Evolutionary conservation across 495 filamentous ascomycete genomes (phyloP), one percentile per base, ranked within the genome.

Genomic region (Baudoinia panamericana): DNA sequence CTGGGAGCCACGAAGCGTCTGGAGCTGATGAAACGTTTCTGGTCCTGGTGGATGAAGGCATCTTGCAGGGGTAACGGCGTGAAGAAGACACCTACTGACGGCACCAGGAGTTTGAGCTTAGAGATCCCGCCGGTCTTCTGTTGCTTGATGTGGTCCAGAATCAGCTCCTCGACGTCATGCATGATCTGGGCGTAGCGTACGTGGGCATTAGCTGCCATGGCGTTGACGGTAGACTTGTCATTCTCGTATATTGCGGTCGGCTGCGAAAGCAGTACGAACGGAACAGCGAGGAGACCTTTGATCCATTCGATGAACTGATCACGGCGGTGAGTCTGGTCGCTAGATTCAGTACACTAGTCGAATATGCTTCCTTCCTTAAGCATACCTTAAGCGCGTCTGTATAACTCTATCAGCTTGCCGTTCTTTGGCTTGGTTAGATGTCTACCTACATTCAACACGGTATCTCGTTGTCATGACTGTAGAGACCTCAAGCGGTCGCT

Each of bases 251-350:
- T 69, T 12, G 82, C 82, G 0, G 84, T 88, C 5, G 92, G 92
- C 58, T 95, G 85, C 9, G 86, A 94, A 58, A 93, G 85, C 33
- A 99, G 73, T 35, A 99, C 88, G 56, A 99, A 99, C 0, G 92
- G 92, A 0, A 96, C 88, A 1, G 92, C 92, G 2, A 97, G 68
- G 0, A 97, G 70, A 22, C 86, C 90, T 50, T 81, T 81, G 54
- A 81, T 76, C 71, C 71, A 80, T 68, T 78, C 72, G 34, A 78
- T 78, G 70, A 93, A 70, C 13, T 39, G 36, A 15, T 39, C 36
- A 28, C 36, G 23, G 12, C 36, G 36, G 21, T 39, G 36, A 3
- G 36, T 39, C 22, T 39, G 25, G n/a, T n/a, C n/a, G 25, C 7
- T 28, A 8, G 8, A 28, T 28, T n/a, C n/a, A n/a, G n/a, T n/a